Conservation (phyloP, 2,329 filamentous ascomycete genomes). For the Scolecobasidium constrictum region DNA sequence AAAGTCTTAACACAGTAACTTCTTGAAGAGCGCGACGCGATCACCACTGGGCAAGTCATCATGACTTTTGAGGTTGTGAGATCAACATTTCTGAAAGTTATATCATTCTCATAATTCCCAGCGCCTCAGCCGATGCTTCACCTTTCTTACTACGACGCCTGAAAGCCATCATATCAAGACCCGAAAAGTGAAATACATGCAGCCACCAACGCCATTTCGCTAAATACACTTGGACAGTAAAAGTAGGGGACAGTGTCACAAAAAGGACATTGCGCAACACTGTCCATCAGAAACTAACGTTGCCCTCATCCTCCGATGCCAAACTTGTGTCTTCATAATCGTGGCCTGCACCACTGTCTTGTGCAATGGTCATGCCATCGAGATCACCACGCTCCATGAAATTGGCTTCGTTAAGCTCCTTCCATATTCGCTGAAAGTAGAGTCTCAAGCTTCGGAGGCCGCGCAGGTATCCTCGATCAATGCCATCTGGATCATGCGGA, state of each 20-base stretch:
- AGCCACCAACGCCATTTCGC: background rate
- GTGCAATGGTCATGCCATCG: slow-evolving; percentile 4
- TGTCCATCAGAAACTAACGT: slow-evolving; percentile 10
- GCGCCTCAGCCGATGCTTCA: too few relatives aligned
- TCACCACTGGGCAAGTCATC: too few relatives aligned
- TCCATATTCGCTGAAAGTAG: slow-evolving; percentile 82
- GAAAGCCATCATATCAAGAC: background rate
- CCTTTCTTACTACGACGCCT: too few relatives aligned
- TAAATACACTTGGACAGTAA: background rate
- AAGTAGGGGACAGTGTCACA: too few relatives aligned
- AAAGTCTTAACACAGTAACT: too few relatives aligned
- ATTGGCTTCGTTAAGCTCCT: slow-evolving; percentile 49
- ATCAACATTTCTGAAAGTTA: too few relatives aligned
- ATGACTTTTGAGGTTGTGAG: too few relatives aligned
- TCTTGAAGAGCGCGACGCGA: too few relatives aligned
- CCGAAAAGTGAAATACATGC: background rate
- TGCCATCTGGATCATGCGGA: slow-evolving; percentile 65
- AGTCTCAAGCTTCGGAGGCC: slow-evolving; percentile 67
- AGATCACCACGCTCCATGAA: slow-evolving; percentile 32
- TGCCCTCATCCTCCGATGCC: slow-evolving; percentile 5
- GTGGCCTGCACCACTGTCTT: slow-evolving; percentile 2
- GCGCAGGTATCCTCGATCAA: slow-evolving; percentile 82
- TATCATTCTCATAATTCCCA: too few relatives aligned
- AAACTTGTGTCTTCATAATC: slow-evolving; percentile 2
- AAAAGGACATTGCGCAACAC: too few relatives aligned